A percentile compares a stretch with the other conserved stretches of the same genome.
Conservation (phyloP, 164 flowering plant genomes). For the Saururus chinensis region DNA sequence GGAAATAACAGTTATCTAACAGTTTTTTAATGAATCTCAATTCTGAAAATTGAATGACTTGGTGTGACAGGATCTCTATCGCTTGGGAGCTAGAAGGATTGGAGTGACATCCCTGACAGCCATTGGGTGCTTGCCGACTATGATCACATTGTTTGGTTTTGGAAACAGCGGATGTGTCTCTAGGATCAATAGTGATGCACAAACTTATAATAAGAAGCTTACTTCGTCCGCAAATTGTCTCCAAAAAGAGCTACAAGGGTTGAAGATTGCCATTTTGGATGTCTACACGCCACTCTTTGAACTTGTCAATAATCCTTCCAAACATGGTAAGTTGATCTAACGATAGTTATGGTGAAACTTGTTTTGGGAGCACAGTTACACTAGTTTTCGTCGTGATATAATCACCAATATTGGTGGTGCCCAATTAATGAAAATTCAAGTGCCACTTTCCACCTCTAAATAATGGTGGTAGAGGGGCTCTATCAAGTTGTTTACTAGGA, state of each 20-base stretch:
- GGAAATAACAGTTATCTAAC: too few relatives aligned
- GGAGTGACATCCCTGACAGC: conserved; percentile 89
- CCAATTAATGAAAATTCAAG: too few relatives aligned
- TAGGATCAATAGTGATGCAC: conserved; percentile 53
- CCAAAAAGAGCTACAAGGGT: conserved; percentile 41
- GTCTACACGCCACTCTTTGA: conserved; percentile 63
- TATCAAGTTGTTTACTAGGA: too few relatives aligned
- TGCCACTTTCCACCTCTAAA: too few relatives aligned
- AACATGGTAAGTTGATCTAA: conserved; percentile 34
- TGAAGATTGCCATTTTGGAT: conserved; percentile 68
- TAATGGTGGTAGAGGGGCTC: too few relatives aligned
- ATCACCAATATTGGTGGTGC: too few relatives aligned
- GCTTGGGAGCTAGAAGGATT: conserved; percentile 68
- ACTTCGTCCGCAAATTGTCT: conserved; percentile 38
- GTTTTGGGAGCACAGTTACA: neutral
- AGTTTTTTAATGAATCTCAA: too few relatives aligned
- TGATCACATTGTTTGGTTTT: conserved; percentile 58
- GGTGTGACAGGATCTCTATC: conserved; percentile 23
- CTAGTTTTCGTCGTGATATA: too few relatives aligned
- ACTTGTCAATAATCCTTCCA: conserved; percentile 41
- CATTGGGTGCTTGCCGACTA: conserved; percentile 71
- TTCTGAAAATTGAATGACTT: too few relatives aligned
- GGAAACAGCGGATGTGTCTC: conserved; percentile 49
- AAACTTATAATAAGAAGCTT: conserved; percentile 59
- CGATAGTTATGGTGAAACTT: too few relatives aligned